These are phyloP conservation scores for Elaeis oleifera DNA, from an alignment of 202 grass and related monocot genomes.

Conservation along the genomic window DNA sequence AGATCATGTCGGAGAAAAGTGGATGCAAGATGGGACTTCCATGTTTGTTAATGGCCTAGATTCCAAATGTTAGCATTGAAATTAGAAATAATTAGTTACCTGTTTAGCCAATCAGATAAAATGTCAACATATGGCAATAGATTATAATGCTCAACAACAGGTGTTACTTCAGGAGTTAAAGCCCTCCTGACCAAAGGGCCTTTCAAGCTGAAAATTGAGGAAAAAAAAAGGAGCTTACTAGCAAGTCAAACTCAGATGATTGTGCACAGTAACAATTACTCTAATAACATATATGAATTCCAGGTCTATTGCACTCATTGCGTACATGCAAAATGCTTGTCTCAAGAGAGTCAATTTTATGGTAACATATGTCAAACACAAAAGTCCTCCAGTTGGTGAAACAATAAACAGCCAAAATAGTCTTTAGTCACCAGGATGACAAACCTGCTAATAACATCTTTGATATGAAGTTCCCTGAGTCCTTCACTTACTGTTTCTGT, in stretches of 20 bases:
- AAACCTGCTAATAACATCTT: conserved; percentile 48
- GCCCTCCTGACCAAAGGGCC: conserved; percentile 38
- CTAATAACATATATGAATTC: too few relatives aligned
- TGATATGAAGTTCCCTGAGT: conserved; percentile 35
- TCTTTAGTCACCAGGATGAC: background rate
- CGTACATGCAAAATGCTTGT: too few relatives aligned
- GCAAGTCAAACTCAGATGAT: too few relatives aligned
- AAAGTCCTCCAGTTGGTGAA: conserved; percentile 5
- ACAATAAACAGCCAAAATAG: conserved; percentile 2
- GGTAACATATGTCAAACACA: too few relatives aligned
- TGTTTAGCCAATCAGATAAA: conserved; percentile 29
- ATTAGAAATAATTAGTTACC: conserved; percentile 28
- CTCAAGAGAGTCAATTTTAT: too few relatives aligned
- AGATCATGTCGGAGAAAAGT: background rate
- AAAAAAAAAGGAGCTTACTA: background rate
- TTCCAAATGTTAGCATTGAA: background rate
- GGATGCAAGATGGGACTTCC: background rate
- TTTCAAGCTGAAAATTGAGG: conserved; percentile 36
- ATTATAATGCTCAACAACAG: conserved; percentile 43
- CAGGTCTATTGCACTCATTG: too few relatives aligned
- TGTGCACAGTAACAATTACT: too few relatives aligned
- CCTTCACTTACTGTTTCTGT: conserved; percentile 8
- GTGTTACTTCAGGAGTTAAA: conserved; percentile 16
- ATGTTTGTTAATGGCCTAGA: background rate
- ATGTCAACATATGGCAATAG: conserved; percentile 70